Evolutionary conservation across 108 stramenopile species (phyloP).

Genomic region (Cyclotella atomus): DNA sequence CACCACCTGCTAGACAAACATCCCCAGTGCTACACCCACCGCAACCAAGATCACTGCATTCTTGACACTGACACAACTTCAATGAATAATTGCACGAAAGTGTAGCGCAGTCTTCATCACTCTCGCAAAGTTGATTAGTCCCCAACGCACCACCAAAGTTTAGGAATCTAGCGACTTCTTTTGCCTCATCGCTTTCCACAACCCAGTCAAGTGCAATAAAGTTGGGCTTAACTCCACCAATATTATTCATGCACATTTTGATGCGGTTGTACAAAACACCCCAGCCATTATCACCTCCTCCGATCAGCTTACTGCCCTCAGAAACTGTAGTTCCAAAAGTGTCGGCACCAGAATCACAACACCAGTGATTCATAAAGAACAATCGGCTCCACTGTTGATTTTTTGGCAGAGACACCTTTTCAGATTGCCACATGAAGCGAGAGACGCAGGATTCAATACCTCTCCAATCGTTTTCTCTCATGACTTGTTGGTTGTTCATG

Average conservation of each 20-base stretch:
- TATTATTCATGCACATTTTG: slow-evolving; percentile 28
- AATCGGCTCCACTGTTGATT: slow-evolving; percentile 25
- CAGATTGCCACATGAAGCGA: slow-evolving; percentile 22
- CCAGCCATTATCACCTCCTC: slow-evolving; percentile 44
- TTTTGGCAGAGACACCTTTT: slow-evolving; percentile 14
- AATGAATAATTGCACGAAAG: slow-evolving; percentile 25
- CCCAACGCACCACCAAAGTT: slow-evolving; percentile 39
- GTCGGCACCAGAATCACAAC: slow-evolving; percentile 12
- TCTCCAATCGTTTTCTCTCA: slow-evolving; percentile 34
- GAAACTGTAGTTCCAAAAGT: neutral
- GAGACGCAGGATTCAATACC: slow-evolving; percentile 14
- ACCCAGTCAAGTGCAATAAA: slow-evolving; percentile 43
- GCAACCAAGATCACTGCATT: slow-evolving; percentile 9
- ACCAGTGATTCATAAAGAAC: slow-evolving; percentile 36
- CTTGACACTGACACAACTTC: slow-evolving; percentile 30
- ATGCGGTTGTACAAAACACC: slow-evolving; percentile 29
- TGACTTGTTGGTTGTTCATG: slow-evolving; percentile 16
- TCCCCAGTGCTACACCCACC: slow-evolving; percentile 23
- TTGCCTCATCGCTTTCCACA: slow-evolving; percentile 8
- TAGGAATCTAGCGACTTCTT: slow-evolving; percentile 2
- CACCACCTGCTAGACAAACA: slow-evolving; percentile 8
- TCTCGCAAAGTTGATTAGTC: slow-evolving; percentile 16
- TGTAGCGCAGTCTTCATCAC: slow-evolving; percentile 30
- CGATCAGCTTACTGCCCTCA: neutral
- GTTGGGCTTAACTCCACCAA: slow-evolving; percentile 31